Evolutionary conservation across 140 eudicot species (phyloP), one percentile per base, ranked within the genome.

Genomic region (Bidens hawaiensis): DNA sequence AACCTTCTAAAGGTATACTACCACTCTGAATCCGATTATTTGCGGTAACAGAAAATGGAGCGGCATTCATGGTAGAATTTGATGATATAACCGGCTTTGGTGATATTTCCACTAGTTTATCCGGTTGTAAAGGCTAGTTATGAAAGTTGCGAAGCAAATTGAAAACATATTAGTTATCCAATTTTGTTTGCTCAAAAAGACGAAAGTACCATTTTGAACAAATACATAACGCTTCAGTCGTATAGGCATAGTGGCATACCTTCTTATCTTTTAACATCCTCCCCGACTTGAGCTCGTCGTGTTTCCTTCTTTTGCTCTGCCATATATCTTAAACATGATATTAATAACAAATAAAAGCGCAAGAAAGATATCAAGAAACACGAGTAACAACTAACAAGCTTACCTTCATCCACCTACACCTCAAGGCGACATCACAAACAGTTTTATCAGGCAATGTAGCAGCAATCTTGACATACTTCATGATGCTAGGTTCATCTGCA

Each of bases 351-450:
- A 64, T 3, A 21, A 30, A 28, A 23, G 23, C 6, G 12, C 13
- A 14, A 31, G 41, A 18, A 30, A 54, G 6, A 45, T 17, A 24
- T 51, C 15, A 52, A 18, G 6, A 21, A 21, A 52, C n/a, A n/a
- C n/a, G n/a, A n/a, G n/a, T n/a, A 19, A 23, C 6, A 25, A 16
- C 62, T 40, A 14, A 55, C 26, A 22, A 74, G 71, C 93, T 85
- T 74, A 89, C 97, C 85, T 64, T 74, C 87, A 86, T 76, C 97
- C 97, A 89, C 54, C 85, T 71, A 74, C 97, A 89, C 67, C 97
- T 84, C 65, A 89, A 75, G 58, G 97, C 95, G 74, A 89, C 97
- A 81, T 89, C 95, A 25, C 97, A 89, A 25, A 89, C 97, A 68
- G 97, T 89, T 82, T 89, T 89, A 69, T 89, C 95, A 62, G 75